Evolutionary conservation across 306 rosid genomes (phyloP).

Genomic region (Inga oerstediana): DNA sequence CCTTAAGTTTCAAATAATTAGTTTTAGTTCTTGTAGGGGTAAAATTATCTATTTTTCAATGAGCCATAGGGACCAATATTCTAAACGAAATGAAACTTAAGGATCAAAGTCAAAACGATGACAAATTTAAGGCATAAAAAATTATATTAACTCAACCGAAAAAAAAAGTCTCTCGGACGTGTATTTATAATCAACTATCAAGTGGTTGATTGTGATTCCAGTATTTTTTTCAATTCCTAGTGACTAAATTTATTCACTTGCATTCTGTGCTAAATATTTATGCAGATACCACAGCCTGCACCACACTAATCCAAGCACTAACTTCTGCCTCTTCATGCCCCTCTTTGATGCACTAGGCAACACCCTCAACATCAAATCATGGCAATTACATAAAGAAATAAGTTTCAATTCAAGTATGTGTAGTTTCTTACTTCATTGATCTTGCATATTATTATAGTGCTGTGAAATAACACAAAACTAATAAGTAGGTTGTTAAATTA

Average conservation of each 20-base stretch:
- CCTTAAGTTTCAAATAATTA: no score
- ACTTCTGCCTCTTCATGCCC: slow-evolving; percentile 99
- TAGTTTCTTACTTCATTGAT: background rate
- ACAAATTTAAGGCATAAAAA: no score
- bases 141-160: no score
- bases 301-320: slow-evolving; percentile 69
- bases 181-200: no score
- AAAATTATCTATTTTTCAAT: no score
- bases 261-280: slow-evolving; percentile 5
- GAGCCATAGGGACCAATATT: no score
- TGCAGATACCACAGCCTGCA: slow-evolving; percentile 89
- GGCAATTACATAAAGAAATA: slow-evolving; percentile 67
- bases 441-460: background rate
- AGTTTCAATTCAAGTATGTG: slow-evolving; percentile 62
- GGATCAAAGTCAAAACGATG: no score
- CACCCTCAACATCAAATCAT: slow-evolving; percentile 66
- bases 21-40: no score
- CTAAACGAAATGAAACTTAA: no score
- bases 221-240: background rate
- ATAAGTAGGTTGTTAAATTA: background rate
- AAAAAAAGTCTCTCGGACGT: no score
- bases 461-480: background rate
- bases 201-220: background rate
- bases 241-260: background rate
- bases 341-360: slow-evolving; percentile 80